Evolutionary conservation across 495 filamentous ascomycete species (phyloP).

Genomic region (Xylaria nigripes): DNA sequence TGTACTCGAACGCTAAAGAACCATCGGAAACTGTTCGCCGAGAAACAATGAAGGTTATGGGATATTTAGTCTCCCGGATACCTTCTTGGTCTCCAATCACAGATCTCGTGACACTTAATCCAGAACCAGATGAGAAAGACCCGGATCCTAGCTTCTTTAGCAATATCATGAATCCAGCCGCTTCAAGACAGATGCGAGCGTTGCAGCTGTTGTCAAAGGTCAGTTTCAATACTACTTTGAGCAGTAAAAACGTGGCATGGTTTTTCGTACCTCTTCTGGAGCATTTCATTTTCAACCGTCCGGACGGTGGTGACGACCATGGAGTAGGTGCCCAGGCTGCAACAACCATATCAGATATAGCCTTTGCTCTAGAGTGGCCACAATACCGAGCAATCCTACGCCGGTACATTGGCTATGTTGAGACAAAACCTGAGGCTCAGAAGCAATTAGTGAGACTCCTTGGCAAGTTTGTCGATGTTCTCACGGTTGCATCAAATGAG

Average conservation of each 20-base stretch:
- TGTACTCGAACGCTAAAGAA: constrained; percentile 67
- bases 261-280: constrained; percentile 89
- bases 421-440: constrained; percentile 71
- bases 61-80: constrained; percentile 64
- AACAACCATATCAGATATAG: constrained; percentile 62
- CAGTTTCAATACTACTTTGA: constrained; percentile 52
- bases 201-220: constrained; percentile 64
- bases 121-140: constrained; percentile 53
- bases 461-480: constrained; percentile 67
- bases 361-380: constrained; percentile 76
- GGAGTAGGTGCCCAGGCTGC: constrained; percentile 79
- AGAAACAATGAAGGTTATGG: constrained; percentile 71
- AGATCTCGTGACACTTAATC: constrained; percentile 68
- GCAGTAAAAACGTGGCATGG: constrained; percentile 68
- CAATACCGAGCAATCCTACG: constrained; percentile 77
- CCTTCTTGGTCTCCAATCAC: constrained; percentile 57
- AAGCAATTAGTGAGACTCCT: constrained; percentile 80
- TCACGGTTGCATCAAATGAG: constrained; percentile 47
- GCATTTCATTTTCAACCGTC: constrained; percentile 80
- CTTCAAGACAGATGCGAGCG: constrained; percentile 77
- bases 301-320: constrained; percentile 68
- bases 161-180: constrained; percentile 85
- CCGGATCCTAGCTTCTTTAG: constrained; percentile 90
- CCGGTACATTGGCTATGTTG: constrained; percentile 70
- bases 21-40: constrained; percentile 72